Evolutionary conservation across 2,329 filamentous ascomycete genomes (phyloP), one percentile per base, ranked within the genome.

Genomic region (Fusarium dimerum): DNA sequence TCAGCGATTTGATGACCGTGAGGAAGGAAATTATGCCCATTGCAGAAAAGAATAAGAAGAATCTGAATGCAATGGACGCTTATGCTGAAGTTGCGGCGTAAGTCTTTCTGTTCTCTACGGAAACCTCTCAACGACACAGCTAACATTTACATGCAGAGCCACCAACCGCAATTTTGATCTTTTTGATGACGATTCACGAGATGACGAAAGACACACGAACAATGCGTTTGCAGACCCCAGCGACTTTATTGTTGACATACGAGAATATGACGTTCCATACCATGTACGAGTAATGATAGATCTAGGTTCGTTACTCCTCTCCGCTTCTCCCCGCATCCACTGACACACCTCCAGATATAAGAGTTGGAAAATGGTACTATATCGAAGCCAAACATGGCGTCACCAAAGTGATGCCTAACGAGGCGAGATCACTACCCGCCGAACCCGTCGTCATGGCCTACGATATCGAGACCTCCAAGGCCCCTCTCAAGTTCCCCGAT

Each of bases 271-370:
- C 75, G 95, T 99, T 66, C 95, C 94, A 60, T 99, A 99, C 78
- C 94, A 99, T 79, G 94, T 99, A 69, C 86, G 94, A 82, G 93
- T 99, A 76, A 90, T 95, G 74, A 99, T 99, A 76, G 94, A 99
- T 76, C 84, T 91, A 80, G 82, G 89, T 91, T 60, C 55, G 69
- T 60, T 9, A n/a, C 18, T 26, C 18, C n/a, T 26, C 12, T 36
- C 10, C 41, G 8, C 17, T 40, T 16, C 17, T 30, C 30, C 39
- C 29, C 39, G 8, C 13, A 32, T 11, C 12, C 17, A 10, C 32
- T 20, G 40, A 46, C 42, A 47, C 50, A 51, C 30, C 29, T 56
- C 47, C 26, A 92, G 94, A 96, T 76, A 93, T 99, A 66, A 86
- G 94, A 62, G 92, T 95, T 60, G 94, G 92, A 73, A 96, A 90